These are phyloP conservation scores for Oryza nivara DNA, from an alignment of 176 grass and related monocot species.

Conservation along the genomic window DNA sequence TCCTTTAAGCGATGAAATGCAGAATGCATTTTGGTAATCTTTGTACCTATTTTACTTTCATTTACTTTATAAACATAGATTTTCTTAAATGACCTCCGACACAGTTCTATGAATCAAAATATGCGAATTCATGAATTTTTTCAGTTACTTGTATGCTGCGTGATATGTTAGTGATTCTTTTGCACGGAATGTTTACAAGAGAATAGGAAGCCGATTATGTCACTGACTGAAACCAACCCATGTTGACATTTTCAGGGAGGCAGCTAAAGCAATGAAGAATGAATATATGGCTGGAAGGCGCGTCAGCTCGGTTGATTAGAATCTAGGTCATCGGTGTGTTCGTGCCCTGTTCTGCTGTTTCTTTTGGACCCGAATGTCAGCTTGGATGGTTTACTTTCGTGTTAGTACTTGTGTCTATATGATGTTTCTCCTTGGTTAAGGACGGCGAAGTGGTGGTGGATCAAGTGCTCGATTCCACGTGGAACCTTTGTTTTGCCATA, in stretches of 20 bases:
- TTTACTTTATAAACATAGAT: background rate
- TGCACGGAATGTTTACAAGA: background rate
- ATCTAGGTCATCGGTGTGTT: background rate
- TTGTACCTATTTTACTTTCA: background rate
- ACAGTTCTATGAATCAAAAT: background rate
- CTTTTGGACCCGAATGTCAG: conserved; percentile 2
- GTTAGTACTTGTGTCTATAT: too few species aligned
- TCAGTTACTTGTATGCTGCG: background rate
- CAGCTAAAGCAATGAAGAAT: conserved; percentile 2
- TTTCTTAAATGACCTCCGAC: background rate
- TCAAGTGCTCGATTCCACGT: background rate
- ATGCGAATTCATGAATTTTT: background rate
- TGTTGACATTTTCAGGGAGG: conserved; percentile 7
- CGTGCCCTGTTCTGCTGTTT: background rate
- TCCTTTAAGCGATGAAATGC: conserved; percentile 26
- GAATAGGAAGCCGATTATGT: background rate
- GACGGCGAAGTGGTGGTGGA: background rate
- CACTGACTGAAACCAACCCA: background rate
- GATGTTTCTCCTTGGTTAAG: too few species aligned
- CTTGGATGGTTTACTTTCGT: background rate
- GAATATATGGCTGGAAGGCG: background rate
- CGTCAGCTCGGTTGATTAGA: background rate
- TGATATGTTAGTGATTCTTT: background rate
- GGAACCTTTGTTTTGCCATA: background rate
- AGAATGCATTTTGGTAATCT: conserved; percentile 23